Conservation (phyloP, 75 land plant species). For the Azolla pinnata region DNA sequence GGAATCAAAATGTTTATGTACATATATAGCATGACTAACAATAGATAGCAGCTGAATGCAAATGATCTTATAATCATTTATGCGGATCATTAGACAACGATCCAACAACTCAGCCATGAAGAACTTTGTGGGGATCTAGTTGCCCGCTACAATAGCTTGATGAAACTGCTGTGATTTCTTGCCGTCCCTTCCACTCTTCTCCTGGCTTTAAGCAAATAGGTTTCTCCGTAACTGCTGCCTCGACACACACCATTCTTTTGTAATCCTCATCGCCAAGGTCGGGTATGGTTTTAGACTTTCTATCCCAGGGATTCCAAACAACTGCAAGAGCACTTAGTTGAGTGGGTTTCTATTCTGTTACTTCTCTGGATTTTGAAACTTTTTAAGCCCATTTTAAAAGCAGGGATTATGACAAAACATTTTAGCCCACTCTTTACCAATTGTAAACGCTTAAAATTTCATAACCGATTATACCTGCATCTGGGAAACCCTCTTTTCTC, state of each 20-base stretch:
- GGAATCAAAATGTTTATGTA: no score
- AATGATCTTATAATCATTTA: no score
- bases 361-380: background rate
- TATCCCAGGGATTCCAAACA: conserved; percentile 55
- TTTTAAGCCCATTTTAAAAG: background rate
- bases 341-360: background rate
- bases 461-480: conserved; percentile 43
- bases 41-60: no score
- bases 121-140: background rate
- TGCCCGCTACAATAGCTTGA: conserved; percentile 47
- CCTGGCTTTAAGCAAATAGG: conserved; percentile 43
- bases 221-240: conserved; percentile 32
- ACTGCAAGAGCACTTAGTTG: conserved; percentile 12
- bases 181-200: conserved; percentile 46
- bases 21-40: no score
- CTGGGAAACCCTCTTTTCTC: conserved; percentile 75
- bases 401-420: background rate
- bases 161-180: conserved; percentile 31
- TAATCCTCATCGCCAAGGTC: conserved; percentile 46
- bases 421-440: background rate
- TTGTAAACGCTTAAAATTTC: background rate
- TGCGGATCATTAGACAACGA: no score
- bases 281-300: conserved; percentile 31
- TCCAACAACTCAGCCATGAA: conserved; percentile 4
- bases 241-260: conserved; percentile 38